phyloP scores from a whole-genome alignment of 345 rosid genomes.

The Heritiera fomes region DNA sequence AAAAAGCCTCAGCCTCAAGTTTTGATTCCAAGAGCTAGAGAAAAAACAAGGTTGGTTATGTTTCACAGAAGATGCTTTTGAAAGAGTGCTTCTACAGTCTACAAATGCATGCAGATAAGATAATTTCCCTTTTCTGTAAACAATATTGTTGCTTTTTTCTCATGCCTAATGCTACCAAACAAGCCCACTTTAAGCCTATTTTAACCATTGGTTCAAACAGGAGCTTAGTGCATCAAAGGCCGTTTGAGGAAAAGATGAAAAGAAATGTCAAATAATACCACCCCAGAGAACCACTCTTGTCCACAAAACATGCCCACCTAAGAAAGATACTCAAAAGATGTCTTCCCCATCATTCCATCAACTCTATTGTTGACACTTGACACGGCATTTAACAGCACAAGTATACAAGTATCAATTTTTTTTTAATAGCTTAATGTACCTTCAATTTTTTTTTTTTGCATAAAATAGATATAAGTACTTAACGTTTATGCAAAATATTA shows the following conservation, averaged over 20 bases:
- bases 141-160: background rate
- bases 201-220: background rate
- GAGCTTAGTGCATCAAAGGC: background rate
- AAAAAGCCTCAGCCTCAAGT: background rate
- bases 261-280: slow-evolving; percentile 7
- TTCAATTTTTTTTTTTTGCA: too few relatives aligned
- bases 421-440: too few relatives aligned
- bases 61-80: slow-evolving; percentile 6
- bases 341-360: slow-evolving; percentile 9
- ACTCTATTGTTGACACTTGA: background rate
- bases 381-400: background rate
- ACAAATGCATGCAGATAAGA: slow-evolving; percentile 10
- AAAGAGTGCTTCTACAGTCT: background rate
- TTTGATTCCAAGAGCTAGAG: too few relatives aligned
- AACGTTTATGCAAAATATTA: too few relatives aligned
- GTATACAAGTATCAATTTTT: background rate
- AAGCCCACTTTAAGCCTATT: background rate
- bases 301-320: slow-evolving; percentile 6
- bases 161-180: background rate
- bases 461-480: too few relatives aligned
- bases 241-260: background rate
- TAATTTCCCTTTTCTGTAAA: background rate
- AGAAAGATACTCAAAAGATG: background rate
- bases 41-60: background rate
- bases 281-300: background rate